These are phyloP conservation scores for Cymodocea nodosa DNA, from an alignment of 116 monocot species.

Conservation along the genomic window DNA sequence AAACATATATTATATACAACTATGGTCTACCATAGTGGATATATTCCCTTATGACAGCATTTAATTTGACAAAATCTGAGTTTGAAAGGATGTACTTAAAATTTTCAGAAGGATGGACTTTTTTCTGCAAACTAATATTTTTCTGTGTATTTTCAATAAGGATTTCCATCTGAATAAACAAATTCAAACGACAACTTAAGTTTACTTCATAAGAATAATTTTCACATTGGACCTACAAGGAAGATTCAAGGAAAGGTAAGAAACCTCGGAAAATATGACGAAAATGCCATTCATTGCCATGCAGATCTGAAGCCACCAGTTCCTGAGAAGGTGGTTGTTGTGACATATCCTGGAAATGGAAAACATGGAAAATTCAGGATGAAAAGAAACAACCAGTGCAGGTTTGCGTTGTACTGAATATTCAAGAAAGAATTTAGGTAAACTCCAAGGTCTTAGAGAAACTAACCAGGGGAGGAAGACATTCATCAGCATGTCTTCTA, in stretches of 20 bases:
- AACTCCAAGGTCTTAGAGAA: background rate
- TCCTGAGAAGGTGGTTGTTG: slow-evolving; percentile 36
- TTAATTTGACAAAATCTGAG: background rate
- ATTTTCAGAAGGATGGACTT: background rate
- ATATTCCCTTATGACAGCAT: background rate
- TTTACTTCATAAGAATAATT: too few species aligned
- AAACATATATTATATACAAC: too few species aligned
- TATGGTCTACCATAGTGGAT: too few species aligned
- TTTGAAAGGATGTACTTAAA: background rate
- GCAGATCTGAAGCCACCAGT: slow-evolving; percentile 32
- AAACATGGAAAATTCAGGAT: background rate
- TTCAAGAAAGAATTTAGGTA: background rate
- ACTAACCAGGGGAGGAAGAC: slow-evolving; percentile 64
- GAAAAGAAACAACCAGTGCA: background rate
- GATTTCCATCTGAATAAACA: background rate
- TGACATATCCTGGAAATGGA: slow-evolving; percentile 22
- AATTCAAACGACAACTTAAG: background rate
- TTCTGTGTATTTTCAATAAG: background rate
- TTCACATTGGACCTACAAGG: background rate
- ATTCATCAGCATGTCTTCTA: slow-evolving; percentile 74
- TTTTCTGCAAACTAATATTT: background rate
- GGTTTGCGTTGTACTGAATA: background rate
- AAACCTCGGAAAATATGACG: slow-evolving; percentile 45
- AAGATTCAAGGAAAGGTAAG: background rate
- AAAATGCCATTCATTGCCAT: slow-evolving; percentile 38